These are phyloP conservation scores for Leccinellum albellum DNA, from an alignment of 768 basidiomycete species.

Conservation along the genomic window DNA sequence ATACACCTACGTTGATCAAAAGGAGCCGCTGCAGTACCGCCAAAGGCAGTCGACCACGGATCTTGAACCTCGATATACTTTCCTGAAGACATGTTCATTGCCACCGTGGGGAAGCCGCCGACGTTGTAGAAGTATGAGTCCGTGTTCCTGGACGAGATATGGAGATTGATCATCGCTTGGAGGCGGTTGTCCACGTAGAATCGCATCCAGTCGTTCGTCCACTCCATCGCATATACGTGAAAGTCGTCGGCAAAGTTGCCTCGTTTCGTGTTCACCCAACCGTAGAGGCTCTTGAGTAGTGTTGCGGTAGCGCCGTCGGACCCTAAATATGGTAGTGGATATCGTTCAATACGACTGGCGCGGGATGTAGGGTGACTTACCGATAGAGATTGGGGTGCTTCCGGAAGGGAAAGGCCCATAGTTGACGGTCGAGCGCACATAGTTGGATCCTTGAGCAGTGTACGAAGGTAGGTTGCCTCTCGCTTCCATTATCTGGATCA, in stretches of 20 bases:
- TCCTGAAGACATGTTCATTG: slow-evolving; percentile 39
- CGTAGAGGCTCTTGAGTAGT: slow-evolving; percentile 37
- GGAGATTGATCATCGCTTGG: slow-evolving; percentile 47
- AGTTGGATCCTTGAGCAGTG: slow-evolving; percentile 42
- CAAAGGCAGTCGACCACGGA: slow-evolving; percentile 45
- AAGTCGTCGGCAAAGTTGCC: slow-evolving; percentile 44
- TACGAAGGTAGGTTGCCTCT: slow-evolving; percentile 46
- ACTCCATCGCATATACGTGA: slow-evolving; percentile 57
- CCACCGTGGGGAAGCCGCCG: slow-evolving; percentile 49
- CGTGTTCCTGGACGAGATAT: slow-evolving; percentile 38
- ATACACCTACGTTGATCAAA: slow-evolving; percentile 32
- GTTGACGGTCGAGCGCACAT: slow-evolving; percentile 55
- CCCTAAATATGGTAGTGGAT: slow-evolving; percentile 1
- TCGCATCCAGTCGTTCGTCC: slow-evolving; percentile 54
- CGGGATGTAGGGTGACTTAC: slow-evolving; percentile 6
- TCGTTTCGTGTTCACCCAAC: slow-evolving; percentile 36
- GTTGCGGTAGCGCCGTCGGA: slow-evolving; percentile 9
- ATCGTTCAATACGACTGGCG: not conserved
- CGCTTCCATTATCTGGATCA: slow-evolving; percentile 49
- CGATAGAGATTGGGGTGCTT: slow-evolving; percentile 29
- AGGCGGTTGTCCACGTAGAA: slow-evolving; percentile 53
- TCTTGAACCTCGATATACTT: slow-evolving; percentile 40
- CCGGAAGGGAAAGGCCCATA: slow-evolving; percentile 55
- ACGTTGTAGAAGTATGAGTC: slow-evolving; percentile 50
- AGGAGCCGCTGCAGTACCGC: slow-evolving; percentile 45